Conservation (phyloP, 305 asterid genomes). For the Rubia peregrina region DNA sequence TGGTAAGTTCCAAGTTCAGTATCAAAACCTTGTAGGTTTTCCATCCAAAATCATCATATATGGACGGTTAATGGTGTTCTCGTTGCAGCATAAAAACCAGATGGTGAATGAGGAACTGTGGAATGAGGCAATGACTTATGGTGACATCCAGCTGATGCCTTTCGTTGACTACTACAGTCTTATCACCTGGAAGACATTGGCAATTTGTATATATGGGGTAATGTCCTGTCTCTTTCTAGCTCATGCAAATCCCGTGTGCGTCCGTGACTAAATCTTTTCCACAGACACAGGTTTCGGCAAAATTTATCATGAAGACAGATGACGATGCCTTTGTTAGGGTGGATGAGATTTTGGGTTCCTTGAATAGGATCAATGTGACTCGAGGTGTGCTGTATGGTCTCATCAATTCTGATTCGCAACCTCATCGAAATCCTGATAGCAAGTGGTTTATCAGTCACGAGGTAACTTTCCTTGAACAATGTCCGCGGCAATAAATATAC, state of each 20-base stretch:
- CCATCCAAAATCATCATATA: constrained; percentile 5
- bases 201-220: constrained; percentile 93
- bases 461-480: constrained; percentile 32
- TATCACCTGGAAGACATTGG: constrained; percentile 88
- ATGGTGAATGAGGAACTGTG: constrained; percentile 96
- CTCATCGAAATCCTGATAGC: constrained; percentile 74
- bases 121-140: constrained; percentile 83
- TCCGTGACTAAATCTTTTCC: constrained; percentile 40
- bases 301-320: constrained; percentile 93
- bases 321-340: constrained; percentile 96
- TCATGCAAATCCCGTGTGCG: constrained; percentile 16
- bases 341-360: constrained; percentile 70
- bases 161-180: constrained; percentile 89
- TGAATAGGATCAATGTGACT: constrained; percentile 37
- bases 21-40: background rate
- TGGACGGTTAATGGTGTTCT: constrained; percentile 9
- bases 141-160: constrained; percentile 95
- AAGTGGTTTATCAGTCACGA: constrained; percentile 90
- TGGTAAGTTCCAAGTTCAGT: constrained; percentile 46
- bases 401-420: constrained; percentile 71
- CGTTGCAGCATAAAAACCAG: constrained; percentile 85
- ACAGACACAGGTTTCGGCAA: constrained; percentile 81
- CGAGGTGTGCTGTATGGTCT: constrained; percentile 86
- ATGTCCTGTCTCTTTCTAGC: constrained; percentile 27
- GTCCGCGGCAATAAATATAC: constrained; percentile 1